These are phyloP conservation scores for Russula foetens DNA, from an alignment of 768 basidiomycete genomes.

Conservation along the genomic window DNA sequence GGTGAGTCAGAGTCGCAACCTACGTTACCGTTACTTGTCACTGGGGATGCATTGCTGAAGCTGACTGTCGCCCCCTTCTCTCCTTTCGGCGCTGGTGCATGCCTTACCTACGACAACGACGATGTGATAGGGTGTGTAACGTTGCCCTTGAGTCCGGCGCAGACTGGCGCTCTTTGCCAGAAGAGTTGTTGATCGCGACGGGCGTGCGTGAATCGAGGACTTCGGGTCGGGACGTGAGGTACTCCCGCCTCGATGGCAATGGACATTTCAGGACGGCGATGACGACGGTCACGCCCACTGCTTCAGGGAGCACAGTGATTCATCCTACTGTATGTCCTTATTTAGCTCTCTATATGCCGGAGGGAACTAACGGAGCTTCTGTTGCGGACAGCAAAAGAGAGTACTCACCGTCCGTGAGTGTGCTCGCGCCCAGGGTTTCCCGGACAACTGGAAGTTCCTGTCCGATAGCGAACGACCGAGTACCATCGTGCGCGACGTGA, in stretches of 20 bases:
- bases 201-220: no score
- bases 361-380: neutral
- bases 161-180: slow-evolving; percentile 26
- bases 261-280: slow-evolving; percentile 56
- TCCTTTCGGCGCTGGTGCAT: no score
- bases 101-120: neutral
- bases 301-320: slow-evolving; percentile 37
- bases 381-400: slow-evolving; percentile 51
- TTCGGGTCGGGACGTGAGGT: slow-evolving; percentile 26
- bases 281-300: slow-evolving; percentile 46
- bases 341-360: neutral
- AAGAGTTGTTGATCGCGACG: neutral
- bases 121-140: slow-evolving; percentile 30
- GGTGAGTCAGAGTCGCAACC: slow-evolving; percentile 20
- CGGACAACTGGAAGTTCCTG: slow-evolving; percentile 57
- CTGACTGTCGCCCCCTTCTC: no score
- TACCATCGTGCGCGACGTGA: slow-evolving; percentile 43
- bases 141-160: slow-evolving; percentile 47
- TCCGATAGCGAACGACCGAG: slow-evolving; percentile 34
- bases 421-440: slow-evolving; percentile 73
- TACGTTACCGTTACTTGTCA: neutral
- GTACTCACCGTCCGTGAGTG: slow-evolving; percentile 32
- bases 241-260: slow-evolving; percentile 46
- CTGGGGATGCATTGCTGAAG: no score
- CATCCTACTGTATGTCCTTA: slow-evolving; percentile 37